Evolutionary conservation across 2,329 filamentous ascomycete species (phyloP).

Genomic region (Orbilia blumenaviensis): DNA sequence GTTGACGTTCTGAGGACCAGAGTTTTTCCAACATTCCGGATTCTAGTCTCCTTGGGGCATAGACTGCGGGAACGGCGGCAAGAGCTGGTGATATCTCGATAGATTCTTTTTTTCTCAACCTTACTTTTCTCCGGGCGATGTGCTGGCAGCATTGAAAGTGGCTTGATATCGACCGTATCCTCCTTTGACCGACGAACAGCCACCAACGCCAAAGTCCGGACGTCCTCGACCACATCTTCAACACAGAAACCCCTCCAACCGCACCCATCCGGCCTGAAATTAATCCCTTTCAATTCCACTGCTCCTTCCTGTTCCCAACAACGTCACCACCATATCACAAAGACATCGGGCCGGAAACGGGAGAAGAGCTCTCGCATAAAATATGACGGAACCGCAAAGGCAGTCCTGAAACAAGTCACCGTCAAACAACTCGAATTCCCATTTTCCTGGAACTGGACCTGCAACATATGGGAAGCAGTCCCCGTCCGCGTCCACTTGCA

Average conservation of each 20-base stretch:
- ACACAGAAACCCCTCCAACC: slow-evolving; percentile 22
- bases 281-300: neutral
- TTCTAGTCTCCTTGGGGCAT: neutral
- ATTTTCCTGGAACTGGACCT: slow-evolving; percentile 51
- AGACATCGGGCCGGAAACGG: slow-evolving; percentile 23
- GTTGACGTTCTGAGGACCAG: neutral
- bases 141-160: slow-evolving; percentile 23
- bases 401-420: slow-evolving; percentile 51
- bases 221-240: slow-evolving; percentile 38
- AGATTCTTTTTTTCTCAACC: neutral
- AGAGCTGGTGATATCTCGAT: slow-evolving; percentile 13
- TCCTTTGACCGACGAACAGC: neutral
- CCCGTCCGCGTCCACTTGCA: slow-evolving; percentile 48
- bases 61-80: slow-evolving; percentile 11
- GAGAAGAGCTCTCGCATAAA: slow-evolving; percentile 48
- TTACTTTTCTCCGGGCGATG: neutral
- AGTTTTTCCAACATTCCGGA: slow-evolving; percentile 12
- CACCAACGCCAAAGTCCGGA: slow-evolving; percentile 21
- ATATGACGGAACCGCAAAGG: slow-evolving; percentile 46
- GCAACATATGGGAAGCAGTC: slow-evolving; percentile 47
- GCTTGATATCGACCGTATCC: slow-evolving; percentile 22
- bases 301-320: slow-evolving; percentile 10
- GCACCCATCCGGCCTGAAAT: neutral
- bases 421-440: slow-evolving; percentile 49
- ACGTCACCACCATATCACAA: neutral